A percentile compares a stretch with the other conserved stretches of the same genome.
These are phyloP conservation scores for Aureobasidium subglaciale DNA, from an alignment of 2,329 filamentous ascomycete genomes.

Conservation along the genomic window DNA sequence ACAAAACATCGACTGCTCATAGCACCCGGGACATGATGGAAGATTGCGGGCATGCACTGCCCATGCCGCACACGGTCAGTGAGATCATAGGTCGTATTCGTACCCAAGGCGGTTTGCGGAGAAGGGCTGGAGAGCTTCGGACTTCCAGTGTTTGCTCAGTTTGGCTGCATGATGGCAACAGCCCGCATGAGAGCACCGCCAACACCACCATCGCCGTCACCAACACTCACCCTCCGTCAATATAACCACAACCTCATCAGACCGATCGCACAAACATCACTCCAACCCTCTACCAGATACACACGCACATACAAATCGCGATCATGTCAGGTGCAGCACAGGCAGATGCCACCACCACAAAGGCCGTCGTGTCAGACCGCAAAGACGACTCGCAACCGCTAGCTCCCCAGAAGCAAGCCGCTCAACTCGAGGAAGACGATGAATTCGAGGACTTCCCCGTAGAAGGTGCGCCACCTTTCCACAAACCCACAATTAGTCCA, in stretches of 20 bases:
- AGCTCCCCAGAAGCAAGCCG: constrained; percentile 54
- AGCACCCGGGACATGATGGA: background rate
- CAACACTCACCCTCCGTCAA: background rate
- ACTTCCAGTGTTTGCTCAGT: constrained; percentile 1
- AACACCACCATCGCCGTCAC: background rate
- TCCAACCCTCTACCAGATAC: background rate
- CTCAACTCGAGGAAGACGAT: constrained; percentile 88
- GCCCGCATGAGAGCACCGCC: background rate
- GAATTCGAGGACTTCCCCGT: constrained; percentile 99
- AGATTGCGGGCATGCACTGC: background rate
- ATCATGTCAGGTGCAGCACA: constrained; percentile 43
- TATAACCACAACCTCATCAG: background rate
- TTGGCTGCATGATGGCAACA: constrained; percentile 8
- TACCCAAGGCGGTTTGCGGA: background rate
- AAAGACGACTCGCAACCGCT: constrained; percentile 40
- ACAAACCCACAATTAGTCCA: background rate
- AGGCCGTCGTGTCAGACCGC: constrained; percentile 33
- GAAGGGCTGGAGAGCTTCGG: background rate
- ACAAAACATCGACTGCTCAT: background rate
- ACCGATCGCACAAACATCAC: background rate
- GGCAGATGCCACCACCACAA: constrained; percentile 33
- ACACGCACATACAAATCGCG: constrained; percentile 15
- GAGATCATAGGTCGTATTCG: constrained; percentile 12
- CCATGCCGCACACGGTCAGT: background rate
- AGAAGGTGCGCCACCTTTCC: constrained; percentile 56